phyloP scores from a whole-genome alignment of 306 rosid species.

The Urtica urens region DNA sequence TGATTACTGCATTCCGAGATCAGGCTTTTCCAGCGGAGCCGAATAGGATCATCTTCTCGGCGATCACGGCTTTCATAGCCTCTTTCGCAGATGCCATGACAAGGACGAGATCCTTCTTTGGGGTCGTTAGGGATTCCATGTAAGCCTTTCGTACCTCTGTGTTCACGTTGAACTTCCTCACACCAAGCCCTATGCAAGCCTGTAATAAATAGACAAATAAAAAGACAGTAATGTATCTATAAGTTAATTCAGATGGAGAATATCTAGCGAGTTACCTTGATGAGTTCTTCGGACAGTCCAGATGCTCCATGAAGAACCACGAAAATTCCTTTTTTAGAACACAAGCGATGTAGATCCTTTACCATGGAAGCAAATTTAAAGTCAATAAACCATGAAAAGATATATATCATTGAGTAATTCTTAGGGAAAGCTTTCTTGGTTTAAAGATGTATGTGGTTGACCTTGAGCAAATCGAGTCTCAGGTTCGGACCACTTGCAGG shows the following conservation, averaged over 20 bases:
- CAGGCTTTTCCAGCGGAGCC: constrained; percentile 87
- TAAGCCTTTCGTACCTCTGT: constrained; percentile 94
- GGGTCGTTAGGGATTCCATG: constrained; percentile 60
- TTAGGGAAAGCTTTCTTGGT: no score
- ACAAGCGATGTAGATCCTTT: constrained; percentile 58
- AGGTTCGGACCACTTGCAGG: constrained; percentile 87
- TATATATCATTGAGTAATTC: neutral
- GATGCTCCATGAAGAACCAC: constrained; percentile 95
- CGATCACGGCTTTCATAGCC: constrained; percentile 82
- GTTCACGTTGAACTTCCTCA: constrained; percentile 91
- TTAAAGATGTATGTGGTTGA: constrained; percentile 10
- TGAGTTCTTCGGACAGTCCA: constrained; percentile 57
- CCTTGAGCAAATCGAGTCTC: constrained; percentile 87
- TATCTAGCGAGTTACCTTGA: no score
- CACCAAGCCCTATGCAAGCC: constrained; percentile 69
- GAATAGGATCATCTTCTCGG: constrained; percentile 83
- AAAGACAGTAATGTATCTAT: no score
- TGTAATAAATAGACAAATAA: constrained; percentile 24
- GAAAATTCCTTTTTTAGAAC: constrained; percentile 53
- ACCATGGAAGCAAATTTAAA: neutral
- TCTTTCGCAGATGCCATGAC: constrained; percentile 81
- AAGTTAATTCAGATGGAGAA: no score
- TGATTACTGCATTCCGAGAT: neutral
- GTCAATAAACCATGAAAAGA: neutral
- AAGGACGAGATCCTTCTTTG: constrained; percentile 69